These are phyloP conservation scores for Coccomyxa sp. DNA, from an alignment of 139 green algal species.

Conservation along the genomic window DNA sequence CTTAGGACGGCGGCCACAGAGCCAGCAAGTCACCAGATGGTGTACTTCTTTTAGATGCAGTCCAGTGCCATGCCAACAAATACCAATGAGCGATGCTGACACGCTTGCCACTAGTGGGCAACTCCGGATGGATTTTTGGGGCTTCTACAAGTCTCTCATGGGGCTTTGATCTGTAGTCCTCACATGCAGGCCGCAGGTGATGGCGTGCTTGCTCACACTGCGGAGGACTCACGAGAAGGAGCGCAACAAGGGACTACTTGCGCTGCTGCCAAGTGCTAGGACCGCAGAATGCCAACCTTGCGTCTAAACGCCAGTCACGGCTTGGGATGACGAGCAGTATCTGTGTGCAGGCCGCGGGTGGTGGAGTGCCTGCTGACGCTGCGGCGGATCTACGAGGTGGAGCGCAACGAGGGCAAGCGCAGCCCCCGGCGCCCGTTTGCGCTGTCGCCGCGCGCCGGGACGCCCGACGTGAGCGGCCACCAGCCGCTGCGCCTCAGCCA, in stretches of 20 bases:
- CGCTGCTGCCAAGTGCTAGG: no score
- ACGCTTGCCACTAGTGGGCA: no score
- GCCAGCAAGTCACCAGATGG: no score
- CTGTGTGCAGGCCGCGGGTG: slow-evolving; percentile 25
- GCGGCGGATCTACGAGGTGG: slow-evolving; percentile 28
- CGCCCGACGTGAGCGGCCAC: neutral
- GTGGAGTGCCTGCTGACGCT: slow-evolving; percentile 60
- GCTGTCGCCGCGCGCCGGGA: neutral
- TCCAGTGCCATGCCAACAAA: no score
- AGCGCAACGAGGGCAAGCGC: neutral
- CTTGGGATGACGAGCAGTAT: no score
- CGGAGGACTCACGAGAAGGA: slow-evolving; percentile 29
- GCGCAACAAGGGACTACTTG: neutral
- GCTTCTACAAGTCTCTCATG: no score
- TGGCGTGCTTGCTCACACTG: slow-evolving; percentile 58
- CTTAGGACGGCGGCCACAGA: no score
- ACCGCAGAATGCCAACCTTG: no score
- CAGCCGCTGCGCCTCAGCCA: neutral
- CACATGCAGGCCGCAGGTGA: slow-evolving; percentile 19
- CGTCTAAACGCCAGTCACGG: no score
- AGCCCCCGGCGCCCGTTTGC: neutral
- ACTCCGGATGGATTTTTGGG: no score
- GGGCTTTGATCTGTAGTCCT: neutral
- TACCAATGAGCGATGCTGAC: no score
- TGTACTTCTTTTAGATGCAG: no score